These are phyloP conservation scores for Albugo candida DNA, from an alignment of 352 stramenopile species.

Conservation along the genomic window DNA sequence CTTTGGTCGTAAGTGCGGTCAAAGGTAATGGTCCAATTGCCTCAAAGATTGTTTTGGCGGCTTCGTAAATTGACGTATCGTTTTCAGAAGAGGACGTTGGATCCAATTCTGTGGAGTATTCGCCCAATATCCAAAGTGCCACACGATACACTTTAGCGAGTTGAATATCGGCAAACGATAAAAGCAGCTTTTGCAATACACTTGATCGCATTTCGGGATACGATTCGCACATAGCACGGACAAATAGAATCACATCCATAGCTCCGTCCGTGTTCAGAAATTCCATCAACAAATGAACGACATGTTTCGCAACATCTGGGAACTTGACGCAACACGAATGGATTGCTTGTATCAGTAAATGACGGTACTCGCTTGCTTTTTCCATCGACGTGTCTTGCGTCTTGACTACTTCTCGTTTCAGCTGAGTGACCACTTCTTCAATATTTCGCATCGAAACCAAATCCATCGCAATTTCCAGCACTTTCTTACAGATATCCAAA, in stretches of 20 bases:
- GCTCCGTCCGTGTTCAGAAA: slow-evolving; percentile 94
- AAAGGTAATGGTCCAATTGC: slow-evolving; percentile 65
- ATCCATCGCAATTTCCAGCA: slow-evolving; percentile 96
- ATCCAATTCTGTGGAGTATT: slow-evolving; percentile 65
- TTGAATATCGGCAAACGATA: slow-evolving; percentile 86
- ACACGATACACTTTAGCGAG: slow-evolving; percentile 92
- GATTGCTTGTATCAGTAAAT: slow-evolving; percentile 96
- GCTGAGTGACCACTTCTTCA: slow-evolving; percentile 86
- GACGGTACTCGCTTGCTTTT: slow-evolving; percentile 92
- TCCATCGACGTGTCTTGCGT: slow-evolving; percentile 81
- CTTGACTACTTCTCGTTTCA: slow-evolving; percentile 83
- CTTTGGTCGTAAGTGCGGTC: slow-evolving; percentile 19
- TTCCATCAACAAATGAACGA: slow-evolving; percentile 98
- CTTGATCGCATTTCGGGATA: slow-evolving; percentile 85
- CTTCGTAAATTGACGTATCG: slow-evolving; percentile 58
- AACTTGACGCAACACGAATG: slow-evolving; percentile 96
- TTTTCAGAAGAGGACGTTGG: slow-evolving; percentile 15
- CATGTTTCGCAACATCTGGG: slow-evolving; percentile 91
- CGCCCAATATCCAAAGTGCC: slow-evolving; percentile 92
- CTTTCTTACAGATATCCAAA: slow-evolving; percentile 97
- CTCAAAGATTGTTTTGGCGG: slow-evolving; percentile 76
- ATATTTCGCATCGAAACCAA: slow-evolving; percentile 96
- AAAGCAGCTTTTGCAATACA: slow-evolving; percentile 89
- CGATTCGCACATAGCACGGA: slow-evolving; percentile 94
- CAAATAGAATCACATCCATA: slow-evolving; percentile 97